Evolutionary conservation across 306 rosid genomes (phyloP).

Genomic region (Morella rubra): DNA sequence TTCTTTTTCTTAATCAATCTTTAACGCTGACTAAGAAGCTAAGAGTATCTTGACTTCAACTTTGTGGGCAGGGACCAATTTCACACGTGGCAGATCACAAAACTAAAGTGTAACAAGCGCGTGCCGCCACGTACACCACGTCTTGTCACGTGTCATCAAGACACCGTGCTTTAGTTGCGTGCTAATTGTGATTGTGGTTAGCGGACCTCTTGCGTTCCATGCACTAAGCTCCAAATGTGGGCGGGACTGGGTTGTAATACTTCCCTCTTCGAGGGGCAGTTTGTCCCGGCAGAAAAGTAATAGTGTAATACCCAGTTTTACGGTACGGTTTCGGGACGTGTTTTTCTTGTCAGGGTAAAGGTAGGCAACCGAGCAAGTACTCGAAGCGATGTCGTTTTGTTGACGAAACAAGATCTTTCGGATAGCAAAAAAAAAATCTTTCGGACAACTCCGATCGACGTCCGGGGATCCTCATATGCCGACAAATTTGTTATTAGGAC

Average conservation of each 20-base stretch:
- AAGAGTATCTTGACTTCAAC: constrained; percentile 24
- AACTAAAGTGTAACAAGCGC: constrained; percentile 12
- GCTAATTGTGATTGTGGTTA: constrained; percentile 40
- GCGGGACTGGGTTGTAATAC: constrained; percentile 6
- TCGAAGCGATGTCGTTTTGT: constrained; percentile 32
- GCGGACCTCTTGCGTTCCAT: constrained; percentile 8
- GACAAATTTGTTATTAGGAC: constrained; percentile 39
- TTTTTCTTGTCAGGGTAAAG: background rate
- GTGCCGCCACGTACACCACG: constrained; percentile 11
- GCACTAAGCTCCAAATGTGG: constrained; percentile 11
- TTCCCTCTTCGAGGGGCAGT: constrained; percentile 15
- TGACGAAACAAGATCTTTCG: background rate
- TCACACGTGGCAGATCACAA: constrained; percentile 11
- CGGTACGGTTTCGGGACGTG: constrained; percentile 20
- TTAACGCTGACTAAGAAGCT: constrained; percentile 1
- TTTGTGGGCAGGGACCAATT: background rate
- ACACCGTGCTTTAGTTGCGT: constrained; percentile 15
- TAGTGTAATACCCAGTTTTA: constrained; percentile 6
- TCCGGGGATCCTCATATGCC: constrained; percentile 44
- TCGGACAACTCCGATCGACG: constrained; percentile 12
- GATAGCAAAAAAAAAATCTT: background rate
- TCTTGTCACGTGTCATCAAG: constrained; percentile 38
- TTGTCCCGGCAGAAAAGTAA: constrained; percentile 9
- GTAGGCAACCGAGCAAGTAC: background rate
- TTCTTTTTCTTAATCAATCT: background rate